Base-by-base conservation (phyloP, 768 basidiomycete genomes). In the Pholiota conissans region DNA sequence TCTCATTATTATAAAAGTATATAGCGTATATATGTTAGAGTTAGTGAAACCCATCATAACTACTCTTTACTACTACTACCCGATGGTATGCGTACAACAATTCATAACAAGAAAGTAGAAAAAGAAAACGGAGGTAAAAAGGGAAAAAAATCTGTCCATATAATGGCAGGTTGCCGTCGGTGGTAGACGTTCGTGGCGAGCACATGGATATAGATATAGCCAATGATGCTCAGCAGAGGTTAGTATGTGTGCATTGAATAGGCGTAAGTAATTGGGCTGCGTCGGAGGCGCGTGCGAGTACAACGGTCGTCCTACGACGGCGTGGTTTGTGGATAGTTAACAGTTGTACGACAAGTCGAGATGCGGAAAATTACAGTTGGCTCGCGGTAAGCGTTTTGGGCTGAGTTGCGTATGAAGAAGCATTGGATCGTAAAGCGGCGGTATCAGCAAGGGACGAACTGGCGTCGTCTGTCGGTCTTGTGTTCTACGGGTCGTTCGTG, bases 21-120 rank as follows among this genome's bases (percentile, higher is more conserved):
- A 54, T 58, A 61, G 49, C 29, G 55, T 62, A 63, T 60, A 63
- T 60, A 60, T 53, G 62, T 55, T 60, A 60, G 27, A 30, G 57
- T 48, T 58, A 39, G 46, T 11, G 42, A 56, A 39, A 32, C 45
- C 40, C 20, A 28, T 45, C 24, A 30, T 45, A 54, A 55, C 54
- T 28, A 34, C 27, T 40, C 45, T 20, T 49, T 49, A 42, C 39
- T 54, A 51, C 53, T 30, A 51, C 40, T 39, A 53, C 59, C 35
- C 53, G 49, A 49, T 55, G 55, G 61, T 59, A 56, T 62, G 55
- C 50, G 46, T 62, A 62, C 61, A 62, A 53, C 30, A 55, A 49
- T 54, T 52, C 51, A 52, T 28, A 52, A 34, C 27, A 30, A 47
- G 24, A 35, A 20, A 52, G 11, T 16, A 42, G 28, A 46, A 26